Conservation (phyloP, 345 rosid genomes). For the Boechera retrofracta region DNA sequence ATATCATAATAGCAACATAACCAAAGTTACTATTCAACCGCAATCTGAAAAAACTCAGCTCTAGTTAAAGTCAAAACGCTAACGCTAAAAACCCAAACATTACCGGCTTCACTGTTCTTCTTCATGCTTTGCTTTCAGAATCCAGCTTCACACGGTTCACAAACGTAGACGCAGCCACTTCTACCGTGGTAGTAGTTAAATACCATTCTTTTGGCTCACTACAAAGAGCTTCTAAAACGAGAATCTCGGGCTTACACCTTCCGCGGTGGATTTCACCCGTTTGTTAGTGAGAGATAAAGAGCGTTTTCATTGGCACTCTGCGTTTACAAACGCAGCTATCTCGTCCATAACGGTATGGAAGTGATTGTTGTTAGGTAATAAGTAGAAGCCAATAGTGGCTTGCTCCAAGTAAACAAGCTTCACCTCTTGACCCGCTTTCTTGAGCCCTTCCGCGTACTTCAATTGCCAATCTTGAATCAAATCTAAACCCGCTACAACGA, state of each 20-base stretch:
- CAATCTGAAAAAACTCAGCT: constrained; percentile 37
- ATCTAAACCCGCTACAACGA: constrained; percentile 91
- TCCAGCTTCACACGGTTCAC: constrained; percentile 35
- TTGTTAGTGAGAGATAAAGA: constrained; percentile 32
- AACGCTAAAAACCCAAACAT: constrained; percentile 33
- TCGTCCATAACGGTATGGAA: constrained; percentile 81
- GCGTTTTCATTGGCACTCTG: constrained; percentile 31
- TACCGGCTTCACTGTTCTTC: constrained; percentile 36
- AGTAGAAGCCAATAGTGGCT: constrained; percentile 89
- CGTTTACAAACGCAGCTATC: constrained; percentile 68
- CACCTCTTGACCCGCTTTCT: constrained; percentile 72
- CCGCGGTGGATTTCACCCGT: constrained; percentile 26
- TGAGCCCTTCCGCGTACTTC: constrained; percentile 72
- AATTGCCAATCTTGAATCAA: constrained; percentile 87
- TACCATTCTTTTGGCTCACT: constrained; percentile 21
- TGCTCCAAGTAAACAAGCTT: constrained; percentile 68
- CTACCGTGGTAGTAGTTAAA: constrained; percentile 32
- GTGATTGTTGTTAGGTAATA: constrained; percentile 78
- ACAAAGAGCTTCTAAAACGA: constrained; percentile 19
- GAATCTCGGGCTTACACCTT: constrained; percentile 34
- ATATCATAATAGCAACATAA: constrained; percentile 33
- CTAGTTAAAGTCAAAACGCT: constrained; percentile 29
- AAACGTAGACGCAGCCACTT: constrained; percentile 34
- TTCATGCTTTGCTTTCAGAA: constrained; percentile 39
- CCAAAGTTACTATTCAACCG: constrained; percentile 18